These are phyloP conservation scores for Fusarium compactum DNA, from an alignment of 2,329 filamentous ascomycete species.

Conservation along the genomic window DNA sequence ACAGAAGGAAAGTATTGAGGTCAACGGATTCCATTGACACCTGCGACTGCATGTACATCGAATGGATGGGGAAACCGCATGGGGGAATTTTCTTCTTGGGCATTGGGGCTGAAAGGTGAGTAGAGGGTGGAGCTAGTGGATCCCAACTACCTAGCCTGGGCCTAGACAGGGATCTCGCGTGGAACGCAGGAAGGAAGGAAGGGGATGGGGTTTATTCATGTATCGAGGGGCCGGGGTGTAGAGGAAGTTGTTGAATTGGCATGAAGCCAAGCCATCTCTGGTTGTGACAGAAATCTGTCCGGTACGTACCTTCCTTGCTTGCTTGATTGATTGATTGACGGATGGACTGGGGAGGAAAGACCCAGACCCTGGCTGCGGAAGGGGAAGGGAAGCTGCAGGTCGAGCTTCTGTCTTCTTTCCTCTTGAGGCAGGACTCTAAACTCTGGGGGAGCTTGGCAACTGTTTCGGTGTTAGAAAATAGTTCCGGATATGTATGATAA, in stretches of 20 bases:
- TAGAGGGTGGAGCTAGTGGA: conserved; percentile 29
- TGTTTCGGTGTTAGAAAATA: conserved; percentile 28
- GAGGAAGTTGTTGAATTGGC: conserved; percentile 3
- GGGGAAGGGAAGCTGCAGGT: conserved; percentile 33
- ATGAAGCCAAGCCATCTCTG: background rate
- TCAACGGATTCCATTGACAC: conserved; percentile 20
- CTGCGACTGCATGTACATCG: conserved; percentile 11
- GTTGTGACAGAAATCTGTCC: conserved; percentile 19
- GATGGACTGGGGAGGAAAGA: background rate
- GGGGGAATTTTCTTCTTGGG: conserved; percentile 40
- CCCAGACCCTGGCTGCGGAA: conserved; percentile 35
- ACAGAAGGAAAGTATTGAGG: conserved; percentile 16
- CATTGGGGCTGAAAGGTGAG: conserved; percentile 44
- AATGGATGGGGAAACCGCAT: conserved; percentile 44
- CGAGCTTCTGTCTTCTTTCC: conserved; percentile 40
- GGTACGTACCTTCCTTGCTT: conserved; percentile 33
- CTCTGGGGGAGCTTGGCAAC: conserved; percentile 32
- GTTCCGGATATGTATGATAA: conserved; percentile 16
- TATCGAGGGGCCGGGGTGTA: conserved; percentile 36
- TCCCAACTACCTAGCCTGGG: conserved; percentile 17
- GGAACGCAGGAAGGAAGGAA: conserved; percentile 31
- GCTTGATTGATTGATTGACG: background rate
- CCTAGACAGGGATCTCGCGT: conserved; percentile 40
- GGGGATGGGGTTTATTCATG: conserved; percentile 38
- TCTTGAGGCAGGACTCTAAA: conserved; percentile 38